Evolutionary conservation across 352 stramenopile genomes (phyloP), one percentile per base, ranked within the genome.

Genomic region (Phytophthora pluvialis): DNA sequence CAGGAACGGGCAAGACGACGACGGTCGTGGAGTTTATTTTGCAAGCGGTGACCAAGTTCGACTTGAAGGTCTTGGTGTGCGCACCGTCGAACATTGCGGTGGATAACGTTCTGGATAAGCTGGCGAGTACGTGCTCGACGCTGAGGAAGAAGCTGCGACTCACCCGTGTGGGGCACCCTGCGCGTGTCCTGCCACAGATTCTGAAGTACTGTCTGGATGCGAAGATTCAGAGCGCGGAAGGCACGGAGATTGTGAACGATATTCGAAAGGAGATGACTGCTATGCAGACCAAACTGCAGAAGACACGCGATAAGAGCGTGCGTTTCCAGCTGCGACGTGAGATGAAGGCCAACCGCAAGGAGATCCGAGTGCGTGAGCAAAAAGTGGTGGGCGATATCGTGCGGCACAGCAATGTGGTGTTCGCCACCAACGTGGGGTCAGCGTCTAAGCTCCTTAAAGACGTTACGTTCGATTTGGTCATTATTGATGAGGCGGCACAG

Each of bases 71-170:
- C 13, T 80, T 99, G 16, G 96, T 99, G 4, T 98, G 93, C 49
- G 97, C 97, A 56, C 97, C 97, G 31, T 99, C 95, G 42, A 99
- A 99, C 79, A 97, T 99, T 35, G 97, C 97, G 3, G 97, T 99
- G 12, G 97, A 99, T 79, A 99, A 99, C 73, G 86, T 99, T 7
- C 75, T 99, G 35, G 94, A 98, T 73, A 95, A 97, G 39, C 61
- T 99, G 1, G 89, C 96, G 3, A 73, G 51, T 26, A 70, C 70
- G 5, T 75, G 53, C 39, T 61, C 86, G 16, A 66, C 46, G 49
- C 29, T 66, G 9, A 50, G 46, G 4, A 73, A 73, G 40, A 78
- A 76, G 40, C 51, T 95, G 6, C 48, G 50, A 26, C 59, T 95
- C 13, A 90, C 73, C 25, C 81, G 86, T 28, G 69, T 99, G 10